Evolutionary conservation across 2,329 filamentous ascomycete genomes (phyloP), one percentile per base, ranked within the genome.

Genomic region (Periglandula ipomoeae): DNA sequence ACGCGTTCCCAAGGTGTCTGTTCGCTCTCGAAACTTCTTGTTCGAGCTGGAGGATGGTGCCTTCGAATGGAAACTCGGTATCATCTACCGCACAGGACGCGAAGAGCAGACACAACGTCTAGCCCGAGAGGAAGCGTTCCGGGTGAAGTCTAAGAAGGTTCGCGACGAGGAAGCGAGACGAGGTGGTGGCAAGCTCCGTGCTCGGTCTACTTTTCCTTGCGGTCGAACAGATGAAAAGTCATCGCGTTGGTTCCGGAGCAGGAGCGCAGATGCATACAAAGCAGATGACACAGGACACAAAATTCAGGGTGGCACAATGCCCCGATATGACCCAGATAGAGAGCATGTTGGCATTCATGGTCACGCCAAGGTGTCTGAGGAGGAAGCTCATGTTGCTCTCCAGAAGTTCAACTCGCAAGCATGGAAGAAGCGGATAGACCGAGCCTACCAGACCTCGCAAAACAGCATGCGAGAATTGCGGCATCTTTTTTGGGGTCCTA

Each of bases 61-160:
- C 0, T 98, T 98, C 59, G 93, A 98, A 64, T 98, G 90, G 87
- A 97, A 96, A 63, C 73, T 98, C 9, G 89, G 90, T 15, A 83
- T 89, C 61, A 98, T 98, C 46, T 98, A 97, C 64, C 83, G 91
- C 27, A 81, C 88, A 41, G 93, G 94, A 0, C 75, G 91, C 19
- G 73, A 90, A 48, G 93, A 98, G 65, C 91, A 97, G 65, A 84
- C 85, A 62, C 93, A 97, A 65, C 80, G 93, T 19, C 71, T 95
- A 48, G 90, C 91, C 4, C 82, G 93, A 39, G 89, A 95, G 63
- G 89, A 95, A 55, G 91, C 91, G 0, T 97, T 94, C 66, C 74
- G 82, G 13, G 72, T 95, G 51, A 98, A 98, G 64, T 78, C 85
- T 13, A 94, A 90, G 63, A 90, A 85, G 59, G 79, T 96, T 19